Evolutionary conservation across 139 green algal genomes (phyloP).

Genomic region (Chlorella vulgaris): DNA sequence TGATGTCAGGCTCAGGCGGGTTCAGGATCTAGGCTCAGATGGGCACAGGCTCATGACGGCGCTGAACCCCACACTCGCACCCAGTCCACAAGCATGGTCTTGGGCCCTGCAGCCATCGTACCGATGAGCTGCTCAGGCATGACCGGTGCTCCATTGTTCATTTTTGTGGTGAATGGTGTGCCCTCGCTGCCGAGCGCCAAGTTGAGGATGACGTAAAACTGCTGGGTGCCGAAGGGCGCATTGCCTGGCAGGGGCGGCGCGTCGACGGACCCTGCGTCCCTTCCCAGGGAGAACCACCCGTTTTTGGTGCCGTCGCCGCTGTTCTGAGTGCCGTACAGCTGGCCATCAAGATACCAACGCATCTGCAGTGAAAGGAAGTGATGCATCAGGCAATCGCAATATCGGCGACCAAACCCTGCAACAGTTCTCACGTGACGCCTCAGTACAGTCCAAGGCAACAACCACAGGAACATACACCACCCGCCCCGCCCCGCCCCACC

Average conservation of each 20-base stretch:
- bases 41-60: too few species aligned
- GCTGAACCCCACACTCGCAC: constrained; percentile 49
- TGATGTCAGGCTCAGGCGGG: too few species aligned
- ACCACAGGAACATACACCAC: too few species aligned
- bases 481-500: too few species aligned
- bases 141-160: background rate
- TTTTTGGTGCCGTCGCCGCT: constrained; percentile 2
- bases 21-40: too few species aligned
- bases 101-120: constrained; percentile 1
- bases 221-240: constrained; percentile 42
- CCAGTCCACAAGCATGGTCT: constrained; percentile 47
- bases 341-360: constrained; percentile 41
- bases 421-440: too few species aligned
- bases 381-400: background rate
- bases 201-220: constrained; percentile 56
- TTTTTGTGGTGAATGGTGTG: background rate
- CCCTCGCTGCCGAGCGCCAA: constrained; percentile 47
- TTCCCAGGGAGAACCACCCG: constrained; percentile 27
- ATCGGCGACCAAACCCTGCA: too few species aligned
- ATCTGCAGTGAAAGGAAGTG: constrained; percentile 1
- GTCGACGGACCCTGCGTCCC: background rate
- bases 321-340: constrained; percentile 10
- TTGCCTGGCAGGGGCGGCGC: background rate
- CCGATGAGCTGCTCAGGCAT: background rate
- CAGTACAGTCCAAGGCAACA: too few species aligned